These are phyloP conservation scores for Coniochaeta sp. DNA, from an alignment of 2,329 filamentous ascomycete genomes.

Conservation along the genomic window DNA sequence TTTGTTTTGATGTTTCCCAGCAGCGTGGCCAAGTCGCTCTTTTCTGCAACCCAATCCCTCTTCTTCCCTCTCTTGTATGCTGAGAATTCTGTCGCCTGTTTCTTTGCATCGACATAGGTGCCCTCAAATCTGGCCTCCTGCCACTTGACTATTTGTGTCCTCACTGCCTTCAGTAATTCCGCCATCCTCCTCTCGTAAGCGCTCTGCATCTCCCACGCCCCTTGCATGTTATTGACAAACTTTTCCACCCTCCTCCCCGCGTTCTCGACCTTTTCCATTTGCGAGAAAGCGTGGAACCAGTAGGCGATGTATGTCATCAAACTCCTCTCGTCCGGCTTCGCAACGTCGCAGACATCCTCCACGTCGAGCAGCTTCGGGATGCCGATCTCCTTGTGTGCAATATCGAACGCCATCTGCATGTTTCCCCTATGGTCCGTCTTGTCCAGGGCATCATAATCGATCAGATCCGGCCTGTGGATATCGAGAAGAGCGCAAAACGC, in stretches of 20 bases:
- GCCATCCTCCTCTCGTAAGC: conserved; percentile 89
- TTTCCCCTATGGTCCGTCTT: conserved; percentile 92
- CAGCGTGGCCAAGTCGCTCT: conserved; percentile 87
- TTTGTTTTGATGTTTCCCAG: conserved; percentile 99
- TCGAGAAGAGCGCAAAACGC: conserved; percentile 95
- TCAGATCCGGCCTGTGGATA: conserved; percentile 93
- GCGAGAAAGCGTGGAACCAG: conserved; percentile 99
- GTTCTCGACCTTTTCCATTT: conserved; percentile 98
- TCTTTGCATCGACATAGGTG: conserved; percentile 87
- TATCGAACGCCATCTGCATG: conserved; percentile 97
- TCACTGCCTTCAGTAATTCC: conserved; percentile 69
- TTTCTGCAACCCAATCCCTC: conserved; percentile 94
- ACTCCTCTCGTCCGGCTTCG: conserved; percentile 90
- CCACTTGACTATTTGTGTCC: conserved; percentile 69
- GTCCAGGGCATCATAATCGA: conserved; percentile 92
- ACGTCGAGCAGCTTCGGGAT: conserved; percentile 94
- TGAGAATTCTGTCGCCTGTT: conserved; percentile 73
- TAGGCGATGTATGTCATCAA: conserved; percentile 99
- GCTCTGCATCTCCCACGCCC: conserved; percentile 99
- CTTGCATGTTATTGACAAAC: conserved; percentile 98
- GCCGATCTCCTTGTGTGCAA: conserved; percentile 91
- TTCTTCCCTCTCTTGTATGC: conserved; percentile 89
- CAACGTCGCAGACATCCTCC: conserved; percentile 94
- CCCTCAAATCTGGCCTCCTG: conserved; percentile 76
- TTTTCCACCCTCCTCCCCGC: conserved; percentile 94